phyloP scores from a whole-genome alignment of 441 rosid species.

The Pelargonium fulgidum region DNA sequence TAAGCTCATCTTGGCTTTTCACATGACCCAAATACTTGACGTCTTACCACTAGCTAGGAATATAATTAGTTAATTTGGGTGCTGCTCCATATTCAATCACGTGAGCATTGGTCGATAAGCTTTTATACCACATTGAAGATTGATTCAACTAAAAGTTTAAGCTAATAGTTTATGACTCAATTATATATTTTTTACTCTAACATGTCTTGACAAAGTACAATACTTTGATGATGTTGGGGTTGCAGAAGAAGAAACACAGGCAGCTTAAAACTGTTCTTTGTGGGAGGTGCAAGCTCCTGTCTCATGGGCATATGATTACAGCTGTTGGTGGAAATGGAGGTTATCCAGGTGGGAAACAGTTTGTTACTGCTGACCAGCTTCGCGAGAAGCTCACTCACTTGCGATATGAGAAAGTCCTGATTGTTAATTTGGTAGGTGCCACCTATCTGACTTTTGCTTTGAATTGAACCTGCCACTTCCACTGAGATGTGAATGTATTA shows the following conservation, averaged over 20 bases:
- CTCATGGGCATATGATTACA: constrained; percentile 95
- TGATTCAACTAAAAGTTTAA: too few species aligned
- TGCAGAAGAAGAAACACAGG: constrained; percentile 91
- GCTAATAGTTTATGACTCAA: too few species aligned
- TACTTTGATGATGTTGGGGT: constrained; percentile 3
- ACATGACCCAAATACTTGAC: too few species aligned
- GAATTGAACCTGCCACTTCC: too few species aligned
- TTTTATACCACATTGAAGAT: too few species aligned
- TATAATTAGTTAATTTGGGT: too few species aligned
- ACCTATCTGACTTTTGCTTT: not conserved
- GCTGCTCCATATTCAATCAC: too few species aligned
- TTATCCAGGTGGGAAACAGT: constrained; percentile 85
- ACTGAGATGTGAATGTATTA: not conserved
- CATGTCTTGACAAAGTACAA: too few species aligned
- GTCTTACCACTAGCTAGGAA: too few species aligned
- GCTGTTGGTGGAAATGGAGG: constrained; percentile 99
- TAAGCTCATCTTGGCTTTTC: too few species aligned
- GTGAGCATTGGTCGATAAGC: too few species aligned
- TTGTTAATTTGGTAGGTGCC: constrained; percentile 63
- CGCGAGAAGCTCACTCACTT: constrained; percentile 79
- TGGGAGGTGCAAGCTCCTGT: constrained; percentile 79
- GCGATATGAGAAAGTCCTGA: constrained; percentile 70
- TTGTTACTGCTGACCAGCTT: constrained; percentile 82
- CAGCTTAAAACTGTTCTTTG: constrained; percentile 83
- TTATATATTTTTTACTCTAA: too few species aligned